Evolutionary conservation across 805 yeast genomes (phyloP).

Genomic region (Teunomyces cretensis): DNA sequence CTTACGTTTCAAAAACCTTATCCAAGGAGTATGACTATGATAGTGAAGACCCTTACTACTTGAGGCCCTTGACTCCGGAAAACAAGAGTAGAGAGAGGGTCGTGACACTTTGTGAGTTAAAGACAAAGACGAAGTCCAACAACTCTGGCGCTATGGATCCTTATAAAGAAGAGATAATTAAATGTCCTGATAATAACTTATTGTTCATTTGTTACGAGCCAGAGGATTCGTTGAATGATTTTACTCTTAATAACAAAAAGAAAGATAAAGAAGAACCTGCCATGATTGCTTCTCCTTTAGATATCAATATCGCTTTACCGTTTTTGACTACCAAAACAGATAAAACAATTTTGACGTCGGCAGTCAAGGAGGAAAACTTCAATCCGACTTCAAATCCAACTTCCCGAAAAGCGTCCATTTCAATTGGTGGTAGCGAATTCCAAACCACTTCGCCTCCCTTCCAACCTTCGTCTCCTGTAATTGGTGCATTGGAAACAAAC

Average conservation of each 20-base stretch:
- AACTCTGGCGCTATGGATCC: slow-evolving; percentile 35
- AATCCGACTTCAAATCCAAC: slow-evolving; percentile 11
- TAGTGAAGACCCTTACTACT: slow-evolving; percentile 20
- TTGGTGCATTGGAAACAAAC: slow-evolving; percentile 42
- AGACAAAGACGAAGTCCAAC: slow-evolving; percentile 45
- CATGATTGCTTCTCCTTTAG: slow-evolving; percentile 43
- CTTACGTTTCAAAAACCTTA: slow-evolving; percentile 58
- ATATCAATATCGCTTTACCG: slow-evolving; percentile 44
- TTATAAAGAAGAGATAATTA: slow-evolving; percentile 60
- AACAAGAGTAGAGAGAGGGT: slow-evolving; percentile 45
- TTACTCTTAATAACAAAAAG: slow-evolving; percentile 18
- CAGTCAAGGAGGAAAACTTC: slow-evolving; percentile 10
- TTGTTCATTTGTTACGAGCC: slow-evolving; percentile 54
- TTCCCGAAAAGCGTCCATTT: slow-evolving; percentile 28
- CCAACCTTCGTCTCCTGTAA: slow-evolving; percentile 32
- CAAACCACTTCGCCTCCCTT: slow-evolving; percentile 7
- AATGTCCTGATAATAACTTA: slow-evolving; percentile 60
- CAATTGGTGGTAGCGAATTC: slow-evolving; percentile 10
- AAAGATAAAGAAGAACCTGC: slow-evolving; percentile 5
- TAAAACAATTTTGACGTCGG: slow-evolving; percentile 24
- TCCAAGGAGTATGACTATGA: slow-evolving; percentile 56
- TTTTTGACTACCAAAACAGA: slow-evolving; percentile 40
- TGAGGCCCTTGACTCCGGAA: slow-evolving; percentile 7
- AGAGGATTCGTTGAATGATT: slow-evolving; percentile 12
- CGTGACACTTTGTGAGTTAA: slow-evolving; percentile 61